A percentile compares a stretch with the other conserved stretches of the same genome.
Conservation (phyloP, 2,329 filamentous ascomycete species). For the Colletotrichum tropicicola region DNA sequence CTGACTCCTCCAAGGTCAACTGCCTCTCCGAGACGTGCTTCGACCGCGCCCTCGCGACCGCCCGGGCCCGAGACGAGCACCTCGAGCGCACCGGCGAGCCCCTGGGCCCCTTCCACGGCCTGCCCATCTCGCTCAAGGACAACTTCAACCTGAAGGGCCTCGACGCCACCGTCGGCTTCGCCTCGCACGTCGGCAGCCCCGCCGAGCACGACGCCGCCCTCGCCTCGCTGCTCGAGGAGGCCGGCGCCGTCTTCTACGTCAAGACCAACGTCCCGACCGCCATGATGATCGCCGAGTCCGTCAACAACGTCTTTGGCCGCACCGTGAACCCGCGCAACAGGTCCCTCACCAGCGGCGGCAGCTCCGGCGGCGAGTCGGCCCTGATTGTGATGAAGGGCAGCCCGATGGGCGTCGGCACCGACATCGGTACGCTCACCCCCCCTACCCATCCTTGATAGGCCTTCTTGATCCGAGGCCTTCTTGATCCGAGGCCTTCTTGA, state of each 20-base stretch:
- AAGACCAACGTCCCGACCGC: slow-evolving; percentile 69
- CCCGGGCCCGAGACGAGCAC: slow-evolving; percentile 58
- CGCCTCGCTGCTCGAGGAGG: slow-evolving; percentile 49
- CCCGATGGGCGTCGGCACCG: slow-evolving; percentile 69
- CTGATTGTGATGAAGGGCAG: slow-evolving; percentile 68
- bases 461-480: too few relatives aligned
- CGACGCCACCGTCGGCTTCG: slow-evolving; percentile 70
- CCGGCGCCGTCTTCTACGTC: slow-evolving; percentile 64
- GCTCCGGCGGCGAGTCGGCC: slow-evolving; percentile 73
- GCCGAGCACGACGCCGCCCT: slow-evolving; percentile 52
- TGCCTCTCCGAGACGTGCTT: slow-evolving; percentile 65
- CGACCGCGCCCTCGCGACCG: slow-evolving; percentile 57
- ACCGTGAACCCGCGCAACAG: slow-evolving; percentile 70
- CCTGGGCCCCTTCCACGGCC: slow-evolving; percentile 71
- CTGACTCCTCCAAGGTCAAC: slow-evolving; percentile 45
- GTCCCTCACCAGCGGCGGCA: slow-evolving; percentile 68
- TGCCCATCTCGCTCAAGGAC: slow-evolving; percentile 75
- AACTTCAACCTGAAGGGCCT: slow-evolving; percentile 71
- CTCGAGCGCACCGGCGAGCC: slow-evolving; percentile 54
- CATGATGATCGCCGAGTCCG: slow-evolving; percentile 75
- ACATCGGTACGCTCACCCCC: too few relatives aligned
- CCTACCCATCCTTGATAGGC: too few relatives aligned
- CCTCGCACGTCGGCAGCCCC: slow-evolving; percentile 67
- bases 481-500: not conserved
- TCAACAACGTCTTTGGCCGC: slow-evolving; percentile 72